phyloP scores from a whole-genome alignment of 108 stramenopile species.

The Cylindrotheca fusiformis region DNA sequence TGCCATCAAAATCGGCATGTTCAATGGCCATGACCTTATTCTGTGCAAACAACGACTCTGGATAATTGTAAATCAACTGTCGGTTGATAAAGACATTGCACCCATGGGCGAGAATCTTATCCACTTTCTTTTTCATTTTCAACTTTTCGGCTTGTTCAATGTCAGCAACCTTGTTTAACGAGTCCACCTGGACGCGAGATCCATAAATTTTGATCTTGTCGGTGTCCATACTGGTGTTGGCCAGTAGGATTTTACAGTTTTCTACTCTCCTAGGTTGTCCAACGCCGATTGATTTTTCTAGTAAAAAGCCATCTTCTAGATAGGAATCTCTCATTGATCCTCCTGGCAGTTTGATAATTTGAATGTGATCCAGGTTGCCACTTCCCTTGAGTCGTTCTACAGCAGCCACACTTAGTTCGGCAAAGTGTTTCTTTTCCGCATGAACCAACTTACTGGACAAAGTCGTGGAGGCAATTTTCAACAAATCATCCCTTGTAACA shows the following conservation, averaged over 20 bases:
- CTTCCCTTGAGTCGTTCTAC: constrained; percentile 92
- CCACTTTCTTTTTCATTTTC: constrained; percentile 97
- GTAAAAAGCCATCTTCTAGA: constrained; percentile 96
- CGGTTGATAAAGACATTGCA: constrained; percentile 99
- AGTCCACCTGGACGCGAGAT: constrained; percentile 95
- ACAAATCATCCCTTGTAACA: constrained; percentile 83
- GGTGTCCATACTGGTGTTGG: constrained; percentile 99
- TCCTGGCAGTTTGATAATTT: constrained; percentile 95
- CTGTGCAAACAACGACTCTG: constrained; percentile 96
- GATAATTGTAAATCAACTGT: constrained; percentile 99
- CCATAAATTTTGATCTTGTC: constrained; percentile 99
- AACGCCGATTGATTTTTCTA: constrained; percentile 96
- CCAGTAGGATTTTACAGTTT: constrained; percentile 97
- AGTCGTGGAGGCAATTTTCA: constrained; percentile 95
- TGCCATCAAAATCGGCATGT: constrained; percentile 99
- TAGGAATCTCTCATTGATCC: constrained; percentile 94
- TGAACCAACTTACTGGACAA: constrained; percentile 95
- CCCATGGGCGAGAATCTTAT: constrained; percentile 96
- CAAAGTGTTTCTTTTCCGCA: constrained; percentile 97
- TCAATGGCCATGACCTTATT: constrained; percentile 97
- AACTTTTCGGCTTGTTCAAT: constrained; percentile 99
- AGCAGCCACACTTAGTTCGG: constrained; percentile 95
- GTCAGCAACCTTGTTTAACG: constrained; percentile 95
- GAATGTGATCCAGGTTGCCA: constrained; percentile 96
- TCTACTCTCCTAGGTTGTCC: constrained; percentile 95